Conservation (phyloP, 2,329 filamentous ascomycete species). For the Albophoma yamanashiensis region DNA sequence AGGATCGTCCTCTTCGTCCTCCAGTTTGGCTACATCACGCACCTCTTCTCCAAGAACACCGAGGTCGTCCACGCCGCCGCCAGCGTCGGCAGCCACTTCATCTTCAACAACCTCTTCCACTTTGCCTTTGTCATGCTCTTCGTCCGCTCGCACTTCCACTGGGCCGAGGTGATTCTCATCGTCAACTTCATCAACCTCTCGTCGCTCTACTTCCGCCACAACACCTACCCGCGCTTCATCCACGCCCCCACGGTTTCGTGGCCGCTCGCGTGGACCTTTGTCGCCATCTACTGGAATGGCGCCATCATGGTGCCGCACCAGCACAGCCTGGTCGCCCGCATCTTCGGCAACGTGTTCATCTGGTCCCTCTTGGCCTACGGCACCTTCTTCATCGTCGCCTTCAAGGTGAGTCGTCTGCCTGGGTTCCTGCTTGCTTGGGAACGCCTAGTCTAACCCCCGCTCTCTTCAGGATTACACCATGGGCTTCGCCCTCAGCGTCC, state of each 20-base stretch:
- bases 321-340: conserved; percentile 55
- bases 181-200: conserved; percentile 76
- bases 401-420: conserved; percentile 43
- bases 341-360: conserved; percentile 79
- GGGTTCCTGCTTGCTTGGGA: background rate
- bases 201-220: conserved; percentile 71
- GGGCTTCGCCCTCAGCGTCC: conserved; percentile 65
- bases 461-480: conserved; percentile 55
- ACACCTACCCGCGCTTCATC: conserved; percentile 59
- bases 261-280: conserved; percentile 74
- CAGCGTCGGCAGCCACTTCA: conserved; percentile 74
- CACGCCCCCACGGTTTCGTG: conserved; percentile 66
- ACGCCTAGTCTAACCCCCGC: conserved; percentile 8
- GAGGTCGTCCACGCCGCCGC: conserved; percentile 58
- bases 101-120: conserved; percentile 73
- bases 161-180: conserved; percentile 64
- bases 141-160: conserved; percentile 63
- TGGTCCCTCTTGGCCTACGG: conserved; percentile 76
- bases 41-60: conserved; percentile 60
- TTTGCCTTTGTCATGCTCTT: conserved; percentile 79
- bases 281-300: conserved; percentile 82
- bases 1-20: conserved; percentile 66
- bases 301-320: conserved; percentile 68
- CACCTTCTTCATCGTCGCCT: conserved; percentile 60
- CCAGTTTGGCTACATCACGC: conserved; percentile 64